Percentiles rank a stretch among this genome's conserved stretches.
Evolutionary conservation across 768 basidiomycete genomes (phyloP).

Genomic region (Rhizopogon rudus): DNA sequence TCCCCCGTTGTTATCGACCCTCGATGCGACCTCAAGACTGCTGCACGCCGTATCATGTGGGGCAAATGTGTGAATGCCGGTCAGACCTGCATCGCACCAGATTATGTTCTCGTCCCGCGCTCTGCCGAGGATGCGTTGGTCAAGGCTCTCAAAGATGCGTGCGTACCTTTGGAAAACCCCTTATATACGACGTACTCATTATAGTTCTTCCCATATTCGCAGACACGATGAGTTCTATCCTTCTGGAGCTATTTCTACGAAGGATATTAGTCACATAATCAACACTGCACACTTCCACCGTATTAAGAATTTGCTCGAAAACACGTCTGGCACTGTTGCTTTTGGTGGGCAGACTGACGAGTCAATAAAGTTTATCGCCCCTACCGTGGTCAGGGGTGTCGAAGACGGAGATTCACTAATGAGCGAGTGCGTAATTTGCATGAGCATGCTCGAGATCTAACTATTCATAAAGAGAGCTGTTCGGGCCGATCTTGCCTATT

Average conservation of each 20-base stretch:
- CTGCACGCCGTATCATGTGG: conserved; percentile 75
- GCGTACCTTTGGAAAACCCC: conserved; percentile 12
- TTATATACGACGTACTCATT: not conserved
- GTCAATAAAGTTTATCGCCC: conserved; percentile 57
- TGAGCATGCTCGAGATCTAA: not conserved
- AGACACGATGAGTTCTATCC: conserved; percentile 34
- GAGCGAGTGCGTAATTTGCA: conserved; percentile 51
- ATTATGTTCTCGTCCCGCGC: conserved; percentile 45
- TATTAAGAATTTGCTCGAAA: conserved; percentile 56
- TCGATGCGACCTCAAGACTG: conserved; percentile 55
- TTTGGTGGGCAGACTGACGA: conserved; percentile 61
- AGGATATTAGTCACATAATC: conserved; percentile 49
- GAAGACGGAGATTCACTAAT: conserved; percentile 63
- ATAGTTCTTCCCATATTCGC: not conserved
- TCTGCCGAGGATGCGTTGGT: conserved; percentile 34
- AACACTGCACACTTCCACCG: conserved; percentile 51
- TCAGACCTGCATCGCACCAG: conserved; percentile 67
- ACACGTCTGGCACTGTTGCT: conserved; percentile 60
- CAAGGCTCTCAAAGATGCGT: conserved; percentile 39
- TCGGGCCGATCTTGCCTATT: conserved; percentile 78
- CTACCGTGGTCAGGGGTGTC: conserved; percentile 68
- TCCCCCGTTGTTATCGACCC: conserved; percentile 74
- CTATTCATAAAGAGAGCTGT: conserved; percentile 58
- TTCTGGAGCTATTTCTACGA: conserved; percentile 35
- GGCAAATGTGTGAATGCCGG: conserved; percentile 78